Evolutionary conservation across 2,329 filamentous ascomycete genomes (phyloP), one percentile per base, ranked within the genome.

Genomic region (Aspergillus spinulosporus): DNA sequence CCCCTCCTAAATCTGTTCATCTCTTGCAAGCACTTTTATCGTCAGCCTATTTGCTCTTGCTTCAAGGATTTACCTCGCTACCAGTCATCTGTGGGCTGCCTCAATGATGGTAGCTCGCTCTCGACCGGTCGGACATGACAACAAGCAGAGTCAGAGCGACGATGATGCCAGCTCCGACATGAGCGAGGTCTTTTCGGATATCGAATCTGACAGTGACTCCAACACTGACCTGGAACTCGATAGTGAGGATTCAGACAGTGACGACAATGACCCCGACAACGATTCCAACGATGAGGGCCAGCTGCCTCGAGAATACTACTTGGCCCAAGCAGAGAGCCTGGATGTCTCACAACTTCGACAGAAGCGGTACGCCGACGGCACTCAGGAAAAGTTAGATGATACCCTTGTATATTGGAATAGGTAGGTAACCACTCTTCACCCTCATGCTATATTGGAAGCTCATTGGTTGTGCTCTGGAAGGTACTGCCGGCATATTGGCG

Each of bases 281-380:
- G 40, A 43, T 14, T 26, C 40, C 40, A 43, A 63, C 8, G 52
- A 66, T 42, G 42, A 56, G 15, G 44, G 14, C 36, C 31, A 67
- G 45, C 61, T 66, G 28, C 53, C 59, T 29, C 45, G 36, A 9
- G 55, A 64, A 52, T 43, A 68, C 51, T 69, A 66, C 42, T 49
- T 70, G 9, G 3, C 58, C 11, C 52, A 66, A 57, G 64, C 66
- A 39, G 52, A 69, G 57, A 59, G 39, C 43, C 57, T 69, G 2
- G 48, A 71, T 62, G 36, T 69, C 31, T 66, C 62, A 6, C 46
- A 64, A 56, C 66, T 70, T 37, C 40, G 58, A 60, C 51, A 71
- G 56, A 68, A 68, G 59, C 54, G 56, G 14, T 71, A 71, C 44
- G 70, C 65, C 51, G 47, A 15, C 0, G 63, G 43, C 21, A 70